Percentiles rank a stretch among this genome's conserved stretches.
Conservation (phyloP, 2,329 filamentous ascomycete genomes). For the Berkeleyomyces rouxiae region DNA sequence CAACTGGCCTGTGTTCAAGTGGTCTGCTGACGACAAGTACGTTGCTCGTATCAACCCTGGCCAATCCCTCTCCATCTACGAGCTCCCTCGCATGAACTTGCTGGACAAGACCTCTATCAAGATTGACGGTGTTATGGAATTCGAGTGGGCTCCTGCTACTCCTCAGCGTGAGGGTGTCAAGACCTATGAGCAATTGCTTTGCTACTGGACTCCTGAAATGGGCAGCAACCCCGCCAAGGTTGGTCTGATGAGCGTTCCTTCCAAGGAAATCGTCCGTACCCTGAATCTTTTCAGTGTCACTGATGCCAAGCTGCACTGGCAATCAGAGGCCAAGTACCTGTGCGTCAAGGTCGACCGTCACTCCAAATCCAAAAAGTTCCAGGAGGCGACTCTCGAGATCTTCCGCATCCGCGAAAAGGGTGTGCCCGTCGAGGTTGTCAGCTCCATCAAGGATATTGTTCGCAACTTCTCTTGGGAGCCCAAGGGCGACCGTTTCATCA, state of each 20-base stretch:
- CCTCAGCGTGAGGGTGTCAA: constrained; percentile 72
- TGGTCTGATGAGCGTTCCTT: constrained; percentile 86
- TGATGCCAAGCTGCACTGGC: constrained; percentile 97
- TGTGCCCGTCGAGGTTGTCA: constrained; percentile 93
- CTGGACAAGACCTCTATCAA: constrained; percentile 87
- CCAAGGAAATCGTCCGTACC: constrained; percentile 83
- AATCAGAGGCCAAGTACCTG: constrained; percentile 82
- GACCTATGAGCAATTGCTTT: constrained; percentile 87
- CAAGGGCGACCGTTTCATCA: constrained; percentile 90
- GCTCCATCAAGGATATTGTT: constrained; percentile 94
- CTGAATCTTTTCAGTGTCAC: constrained; percentile 96
- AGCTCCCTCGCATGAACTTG: constrained; percentile 74
- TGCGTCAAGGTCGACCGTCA: constrained; percentile 98
- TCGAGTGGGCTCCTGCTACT: constrained; percentile 86
- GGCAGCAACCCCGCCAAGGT: constrained; percentile 97
- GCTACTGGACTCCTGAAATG: constrained; percentile 97
- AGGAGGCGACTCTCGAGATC: constrained; percentile 93
- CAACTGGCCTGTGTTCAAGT: constrained; percentile 93
- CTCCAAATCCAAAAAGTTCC: constrained; percentile 97
- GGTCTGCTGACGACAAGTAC: constrained; percentile 95
- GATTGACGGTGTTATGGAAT: constrained; percentile 91
- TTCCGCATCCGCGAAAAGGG: constrained; percentile 97
- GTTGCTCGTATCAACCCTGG: constrained; percentile 81
- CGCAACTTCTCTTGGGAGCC: constrained; percentile 99
- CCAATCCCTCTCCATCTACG: constrained; percentile 80